phyloP scores from a whole-genome alignment of 345 rosid species.

The Gossypium stocksii region DNA sequence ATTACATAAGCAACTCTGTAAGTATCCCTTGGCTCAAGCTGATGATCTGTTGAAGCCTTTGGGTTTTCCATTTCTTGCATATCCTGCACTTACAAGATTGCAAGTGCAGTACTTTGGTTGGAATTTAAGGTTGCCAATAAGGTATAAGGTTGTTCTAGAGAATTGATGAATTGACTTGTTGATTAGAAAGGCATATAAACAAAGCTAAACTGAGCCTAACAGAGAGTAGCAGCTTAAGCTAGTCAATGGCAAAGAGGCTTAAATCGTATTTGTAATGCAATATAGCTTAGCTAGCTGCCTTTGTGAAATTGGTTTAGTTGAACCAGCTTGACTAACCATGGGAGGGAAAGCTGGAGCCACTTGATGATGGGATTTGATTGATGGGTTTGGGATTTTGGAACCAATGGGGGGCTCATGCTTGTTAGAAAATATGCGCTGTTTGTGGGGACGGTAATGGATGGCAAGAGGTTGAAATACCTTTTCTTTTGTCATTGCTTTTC shows the following conservation, averaged over 20 bases:
- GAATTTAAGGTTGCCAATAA: conserved; percentile 21
- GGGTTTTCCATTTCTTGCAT: conserved; percentile 40
- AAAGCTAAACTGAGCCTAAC: not conserved
- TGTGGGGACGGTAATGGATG: conserved; percentile 53
- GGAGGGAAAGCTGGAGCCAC: not conserved
- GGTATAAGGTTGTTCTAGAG: conserved; percentile 1
- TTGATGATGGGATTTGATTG: conserved; percentile 43
- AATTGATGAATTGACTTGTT: conserved; percentile 18
- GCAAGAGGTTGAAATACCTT: conserved; percentile 18
- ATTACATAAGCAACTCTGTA: conserved; percentile 67
- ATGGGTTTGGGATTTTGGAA: conserved; percentile 47
- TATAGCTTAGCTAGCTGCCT: not conserved
- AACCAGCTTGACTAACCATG: conserved; percentile 8
- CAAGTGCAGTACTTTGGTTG: conserved; percentile 1
- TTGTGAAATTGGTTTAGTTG: not conserved
- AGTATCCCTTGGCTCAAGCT: conserved; percentile 51
- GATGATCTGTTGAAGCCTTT: conserved; percentile 28
- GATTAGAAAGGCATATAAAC: conserved; percentile 27
- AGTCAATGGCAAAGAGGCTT: not conserved
- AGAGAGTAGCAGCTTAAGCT: not conserved
- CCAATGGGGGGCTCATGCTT: conserved; percentile 28
- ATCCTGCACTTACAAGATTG: conserved; percentile 2
- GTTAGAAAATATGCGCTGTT: conserved; percentile 24
- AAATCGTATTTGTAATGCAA: not conserved
- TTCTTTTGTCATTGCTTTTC: not conserved